Evolutionary conservation across 73 alveolate species (phyloP).

Genomic region (Paramecium octaurelia): DNA sequence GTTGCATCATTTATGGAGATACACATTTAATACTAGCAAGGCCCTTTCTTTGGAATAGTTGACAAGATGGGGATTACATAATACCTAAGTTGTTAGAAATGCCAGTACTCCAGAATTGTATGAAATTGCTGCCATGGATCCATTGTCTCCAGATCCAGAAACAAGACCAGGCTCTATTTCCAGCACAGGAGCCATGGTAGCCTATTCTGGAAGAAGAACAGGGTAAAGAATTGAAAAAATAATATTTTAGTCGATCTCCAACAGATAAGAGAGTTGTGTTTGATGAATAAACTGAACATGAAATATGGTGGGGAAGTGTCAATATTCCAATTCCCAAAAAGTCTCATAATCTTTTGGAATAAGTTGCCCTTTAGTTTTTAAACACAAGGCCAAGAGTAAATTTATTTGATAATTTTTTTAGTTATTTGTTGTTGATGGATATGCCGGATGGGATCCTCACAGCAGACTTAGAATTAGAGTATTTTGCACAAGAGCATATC

Average conservation of each 20-base stretch:
- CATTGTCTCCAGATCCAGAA: not conserved
- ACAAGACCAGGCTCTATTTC: constrained; percentile 11
- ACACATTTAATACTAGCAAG: not conserved
- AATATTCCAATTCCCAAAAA: constrained; percentile 79
- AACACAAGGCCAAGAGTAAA: constrained; percentile 70
- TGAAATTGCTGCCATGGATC: not conserved
- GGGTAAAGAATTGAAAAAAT: constrained; percentile 58
- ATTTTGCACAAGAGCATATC: constrained; percentile 86
- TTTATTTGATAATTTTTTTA: not conserved
- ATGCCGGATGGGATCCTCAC: constrained; percentile 96
- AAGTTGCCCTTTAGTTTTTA: constrained; percentile 75
- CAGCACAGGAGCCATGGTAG: constrained; percentile 68
- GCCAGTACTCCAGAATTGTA: not conserved
- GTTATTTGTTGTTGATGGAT: constrained; percentile 88
- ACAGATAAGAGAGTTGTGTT: constrained; percentile 82
- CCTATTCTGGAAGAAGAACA: constrained; percentile 67
- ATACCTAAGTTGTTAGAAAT: not conserved
- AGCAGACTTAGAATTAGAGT: constrained; percentile 83
- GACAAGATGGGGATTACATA: constrained; percentile 1
- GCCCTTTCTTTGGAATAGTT: not conserved
- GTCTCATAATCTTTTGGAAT: constrained; percentile 71
- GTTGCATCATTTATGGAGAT: not conserved
- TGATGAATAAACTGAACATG: constrained; percentile 70
- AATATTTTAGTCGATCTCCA: constrained; percentile 75
- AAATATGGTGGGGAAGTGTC: constrained; percentile 90